Base-by-base conservation (phyloP, 768 basidiomycete genomes). In the Scleroderma bovista region DNA sequence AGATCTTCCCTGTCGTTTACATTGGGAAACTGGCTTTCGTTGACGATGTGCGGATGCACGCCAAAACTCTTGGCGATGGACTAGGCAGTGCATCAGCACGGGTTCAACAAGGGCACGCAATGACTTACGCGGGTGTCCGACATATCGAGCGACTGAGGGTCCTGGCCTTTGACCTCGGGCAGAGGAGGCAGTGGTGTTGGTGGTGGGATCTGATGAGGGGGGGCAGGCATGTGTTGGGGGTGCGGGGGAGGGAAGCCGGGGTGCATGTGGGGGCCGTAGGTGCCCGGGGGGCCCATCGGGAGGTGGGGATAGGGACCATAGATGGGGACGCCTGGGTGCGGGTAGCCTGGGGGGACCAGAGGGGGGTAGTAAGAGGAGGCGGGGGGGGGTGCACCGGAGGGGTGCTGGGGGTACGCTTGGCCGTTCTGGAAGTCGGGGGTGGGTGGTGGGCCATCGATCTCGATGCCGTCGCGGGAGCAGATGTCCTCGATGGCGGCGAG, bases 101-200 rank as follows among this genome's bases (percentile, higher is more conserved):
- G 47, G 15, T 50, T 45, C 22, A 48, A 26, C 39, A 40, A 57
- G 9, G 26, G 13, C 66, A 45, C 32, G 16, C 44, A 46, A 24
- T 8, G 11, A 29, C 67, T 41, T 57, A 79, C 81, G 55, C 79
- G 79, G 7, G 84, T 77, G 61, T 77, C 81, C 44, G 87, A 85
- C 75, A 91, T 78, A 65, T 93, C 87, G 55, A 88, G 83, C 6
- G 81, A 78, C 52, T 85, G 78, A 3, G 90, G 90, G 61, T 92
- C 90, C 56, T 83, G 80, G 44, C 87, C 88, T 61, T 82, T 86
- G 58, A 82, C 77, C 48, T 77, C 69, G 42, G 60, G 57, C 29
- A 57, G 49, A 26, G 60, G 60, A 36, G 64, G 29, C 46, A 63
- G 52, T 41, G 65, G 65, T 12, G 57, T 51, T 19, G 57, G 65